phyloP scores from a whole-genome alignment of 73 alveolate species.

The Paramecium bursaria region DNA sequence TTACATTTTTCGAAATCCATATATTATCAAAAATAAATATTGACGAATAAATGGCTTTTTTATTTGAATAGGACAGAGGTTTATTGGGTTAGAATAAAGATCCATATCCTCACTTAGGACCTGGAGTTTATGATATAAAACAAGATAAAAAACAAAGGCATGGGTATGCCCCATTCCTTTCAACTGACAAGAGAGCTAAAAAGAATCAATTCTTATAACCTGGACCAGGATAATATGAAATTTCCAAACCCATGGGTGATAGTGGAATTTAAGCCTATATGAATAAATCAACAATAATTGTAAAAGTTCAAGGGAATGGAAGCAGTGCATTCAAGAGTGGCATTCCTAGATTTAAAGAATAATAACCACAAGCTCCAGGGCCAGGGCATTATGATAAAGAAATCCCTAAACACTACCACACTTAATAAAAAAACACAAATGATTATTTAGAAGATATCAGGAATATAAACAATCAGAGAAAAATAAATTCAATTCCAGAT shows the following conservation, averaged over 20 bases:
- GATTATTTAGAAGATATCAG: conserved; percentile 9
- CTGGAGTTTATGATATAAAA: conserved; percentile 18
- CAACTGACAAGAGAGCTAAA: conserved; percentile 19
- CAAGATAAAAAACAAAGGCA: background rate
- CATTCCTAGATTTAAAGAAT: conserved; percentile 20
- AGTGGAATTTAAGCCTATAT: conserved; percentile 36
- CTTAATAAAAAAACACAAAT: background rate
- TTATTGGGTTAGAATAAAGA: conserved; percentile 13
- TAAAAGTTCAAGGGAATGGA: conserved; percentile 58
- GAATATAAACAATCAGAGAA: background rate
- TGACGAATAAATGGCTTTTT: conserved; percentile 61
- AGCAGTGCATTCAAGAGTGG: conserved; percentile 49
- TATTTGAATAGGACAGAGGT: conserved; percentile 31
- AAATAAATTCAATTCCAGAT: conserved; percentile 17
- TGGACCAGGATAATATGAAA: conserved; percentile 61
- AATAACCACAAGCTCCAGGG: conserved; percentile 20
- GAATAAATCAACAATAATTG: conserved; percentile 45
- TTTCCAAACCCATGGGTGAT: conserved; percentile 3
- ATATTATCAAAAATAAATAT: too few species aligned
- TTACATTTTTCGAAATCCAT: too few species aligned
- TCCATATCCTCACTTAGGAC: conserved; percentile 54
- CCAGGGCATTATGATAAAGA: conserved; percentile 34
- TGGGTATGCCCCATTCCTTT: conserved; percentile 51
- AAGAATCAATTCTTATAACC: background rate
- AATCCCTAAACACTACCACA: background rate